Evolutionary conservation across 2,329 filamentous ascomycete species (phyloP).

Genomic region (Verticillium albo-atrum): DNA sequence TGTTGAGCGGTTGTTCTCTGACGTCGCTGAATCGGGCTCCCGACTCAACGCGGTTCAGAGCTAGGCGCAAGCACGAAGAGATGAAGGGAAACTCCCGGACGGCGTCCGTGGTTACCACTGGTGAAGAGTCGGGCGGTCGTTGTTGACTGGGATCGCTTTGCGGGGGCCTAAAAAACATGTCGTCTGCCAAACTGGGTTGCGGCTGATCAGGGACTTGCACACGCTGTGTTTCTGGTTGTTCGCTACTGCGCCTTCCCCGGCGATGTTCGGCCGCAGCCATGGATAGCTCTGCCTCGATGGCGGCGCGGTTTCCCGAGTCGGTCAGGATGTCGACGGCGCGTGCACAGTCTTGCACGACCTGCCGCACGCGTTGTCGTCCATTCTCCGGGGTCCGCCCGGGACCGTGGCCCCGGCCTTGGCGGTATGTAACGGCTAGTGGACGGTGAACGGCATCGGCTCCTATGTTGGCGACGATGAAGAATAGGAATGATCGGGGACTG

Average conservation of each 20-base stretch:
- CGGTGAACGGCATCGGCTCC: neutral
- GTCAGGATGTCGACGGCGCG: neutral
- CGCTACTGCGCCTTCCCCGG: no score
- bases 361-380: neutral
- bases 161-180: neutral
- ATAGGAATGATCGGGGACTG: conserved; percentile 1
- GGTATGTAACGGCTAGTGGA: conserved; percentile 4
- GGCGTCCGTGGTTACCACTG: no score
- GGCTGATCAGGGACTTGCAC: neutral
- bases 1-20: conserved; percentile 2
- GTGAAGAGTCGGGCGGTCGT: no score
- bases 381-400: neutral
- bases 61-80: conserved; percentile 2
- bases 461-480: conserved; percentile 3
- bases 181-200: neutral
- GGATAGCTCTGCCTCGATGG: conserved; percentile 2
- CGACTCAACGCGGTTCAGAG: neutral
- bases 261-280: neutral
- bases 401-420: conserved; percentile 1
- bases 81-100: conserved; percentile 5
- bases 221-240: neutral
- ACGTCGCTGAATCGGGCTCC: neutral
- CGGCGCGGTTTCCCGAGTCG: neutral
- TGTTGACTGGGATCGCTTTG: no score
- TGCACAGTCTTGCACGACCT: neutral